Evolutionary conservation across 129 eudicot species (phyloP), one percentile per base, ranked within the genome.

Genomic region (Helichrysum umbraculigerum): DNA sequence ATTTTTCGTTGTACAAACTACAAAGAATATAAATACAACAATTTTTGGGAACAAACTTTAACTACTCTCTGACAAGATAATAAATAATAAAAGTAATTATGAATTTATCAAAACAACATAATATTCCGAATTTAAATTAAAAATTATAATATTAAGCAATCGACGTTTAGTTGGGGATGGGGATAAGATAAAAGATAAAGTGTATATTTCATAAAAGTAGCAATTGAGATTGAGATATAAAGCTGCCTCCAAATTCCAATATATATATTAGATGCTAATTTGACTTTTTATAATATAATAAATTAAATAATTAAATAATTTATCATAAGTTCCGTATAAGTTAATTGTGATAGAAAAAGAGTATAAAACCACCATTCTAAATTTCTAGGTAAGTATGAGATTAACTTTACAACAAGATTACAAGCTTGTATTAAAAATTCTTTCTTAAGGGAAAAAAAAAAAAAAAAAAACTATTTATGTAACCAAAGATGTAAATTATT

Each of bases 111-210:
- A 39, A 8, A 39, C 0, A 7, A 39, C 2, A 39, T 8, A 39
- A 10, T 41, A 9, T 41, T 41, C 47, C 7, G 44, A 37, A 37
- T 2, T 2, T 2, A 41, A 39, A 6, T 37, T 6, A 32, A 56
- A 63, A 72, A 20, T 33, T 51, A 7, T 50, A 65, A n/a, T 25
- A 35, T 65, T 16, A 37, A 64, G 63, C 29, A 73, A 66, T 47
- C 29, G 52, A 42, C 70, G 22, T 73, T 79, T 66, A 66, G 74
- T 65, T 80, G 72, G 64, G 69, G 76, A 1, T 70, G 79, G 51
- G 21, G 83, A 80, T 80, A 73, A 66, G 83, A 79, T 73, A 79
- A 73, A 56, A 73, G 83, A 80, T 80, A 80, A 80, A 80, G 83
- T 66, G 79, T 28, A 66, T 67, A 80, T 73, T 66, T 80, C 42